Conservation (phyloP, 805 yeast species). For the Metschnikowia anglica region DNA sequence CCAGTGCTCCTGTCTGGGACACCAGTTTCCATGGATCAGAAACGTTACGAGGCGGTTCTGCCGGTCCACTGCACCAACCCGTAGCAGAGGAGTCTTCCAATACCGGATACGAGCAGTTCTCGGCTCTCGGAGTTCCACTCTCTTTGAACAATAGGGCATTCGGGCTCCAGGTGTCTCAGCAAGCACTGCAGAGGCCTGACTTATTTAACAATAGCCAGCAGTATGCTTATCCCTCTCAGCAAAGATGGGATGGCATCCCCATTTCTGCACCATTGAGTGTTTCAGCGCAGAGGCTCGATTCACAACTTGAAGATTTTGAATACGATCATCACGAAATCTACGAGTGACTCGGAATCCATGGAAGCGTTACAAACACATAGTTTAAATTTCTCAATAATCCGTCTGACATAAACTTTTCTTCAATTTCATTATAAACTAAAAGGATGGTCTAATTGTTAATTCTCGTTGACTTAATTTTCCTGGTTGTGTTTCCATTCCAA, state of each 20-base stretch:
- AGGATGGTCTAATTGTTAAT: not conserved
- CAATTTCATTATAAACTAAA: not conserved
- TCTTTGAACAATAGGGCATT: slow-evolving; percentile 8
- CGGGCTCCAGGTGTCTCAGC: slow-evolving; percentile 11
- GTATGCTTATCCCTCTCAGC: slow-evolving; percentile 1
- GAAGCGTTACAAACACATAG: not conserved
- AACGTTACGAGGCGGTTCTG: not conserved
- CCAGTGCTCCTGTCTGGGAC: not conserved
- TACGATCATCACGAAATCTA: slow-evolving; percentile 8
- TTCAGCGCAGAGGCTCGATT: not conserved
- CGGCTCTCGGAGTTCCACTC: not conserved
- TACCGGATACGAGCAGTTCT: slow-evolving; percentile 8
- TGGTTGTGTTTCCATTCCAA: slow-evolving; percentile 47
- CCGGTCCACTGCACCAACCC: not conserved
- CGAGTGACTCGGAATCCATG: slow-evolving; percentile 1
- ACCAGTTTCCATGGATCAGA: slow-evolving; percentile 1
- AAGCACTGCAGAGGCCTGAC: slow-evolving; percentile 1
- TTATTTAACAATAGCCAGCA: not conserved
- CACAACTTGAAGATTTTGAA: slow-evolving; percentile 5
- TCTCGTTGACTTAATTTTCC: not conserved
- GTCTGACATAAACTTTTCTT: not conserved
- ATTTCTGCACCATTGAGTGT: not conserved
- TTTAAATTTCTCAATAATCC: too few relatives aligned
- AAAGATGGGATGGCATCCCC: slow-evolving; percentile 9
- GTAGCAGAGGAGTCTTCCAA: not conserved